Evolutionary conservation across 2,329 filamentous ascomycete species (phyloP).

Genomic region (Fusarium sp.): DNA sequence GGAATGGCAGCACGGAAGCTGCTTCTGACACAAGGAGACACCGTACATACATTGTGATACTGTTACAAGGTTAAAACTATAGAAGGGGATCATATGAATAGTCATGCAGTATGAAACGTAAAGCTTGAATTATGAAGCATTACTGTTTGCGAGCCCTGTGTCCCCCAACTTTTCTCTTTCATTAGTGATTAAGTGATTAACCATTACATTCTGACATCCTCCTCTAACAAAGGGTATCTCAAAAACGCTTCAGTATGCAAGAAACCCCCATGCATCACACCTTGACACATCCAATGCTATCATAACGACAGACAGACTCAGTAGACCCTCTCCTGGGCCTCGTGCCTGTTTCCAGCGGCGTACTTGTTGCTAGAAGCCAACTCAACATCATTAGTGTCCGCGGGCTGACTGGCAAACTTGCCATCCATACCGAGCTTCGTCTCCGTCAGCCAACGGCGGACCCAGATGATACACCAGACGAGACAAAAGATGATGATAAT

Average conservation of each 20-base stretch:
- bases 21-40: background rate
- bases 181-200: conserved; percentile 27
- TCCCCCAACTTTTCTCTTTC: background rate
- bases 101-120: conserved; percentile 10
- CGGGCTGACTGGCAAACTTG: conserved; percentile 51
- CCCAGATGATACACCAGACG: conserved; percentile 61
- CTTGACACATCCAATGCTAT: background rate
- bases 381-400: conserved; percentile 43
- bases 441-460: conserved; percentile 63
- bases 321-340: conserved; percentile 37
- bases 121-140: background rate
- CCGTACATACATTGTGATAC: conserved; percentile 32
- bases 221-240: conserved; percentile 17
- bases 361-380: conserved; percentile 42
- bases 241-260: conserved; percentile 6
- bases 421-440: conserved; percentile 56
- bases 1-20: background rate
- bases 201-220: background rate
- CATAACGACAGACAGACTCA: background rate
- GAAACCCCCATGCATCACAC: conserved; percentile 1
- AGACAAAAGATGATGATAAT: conserved; percentile 65
- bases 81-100: conserved; percentile 2
- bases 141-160: background rate
- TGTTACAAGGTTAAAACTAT: conserved; percentile 13
- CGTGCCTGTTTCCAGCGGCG: conserved; percentile 23